Conservation (phyloP, 1,139 yeast species). For the Candida albicans region DNA sequence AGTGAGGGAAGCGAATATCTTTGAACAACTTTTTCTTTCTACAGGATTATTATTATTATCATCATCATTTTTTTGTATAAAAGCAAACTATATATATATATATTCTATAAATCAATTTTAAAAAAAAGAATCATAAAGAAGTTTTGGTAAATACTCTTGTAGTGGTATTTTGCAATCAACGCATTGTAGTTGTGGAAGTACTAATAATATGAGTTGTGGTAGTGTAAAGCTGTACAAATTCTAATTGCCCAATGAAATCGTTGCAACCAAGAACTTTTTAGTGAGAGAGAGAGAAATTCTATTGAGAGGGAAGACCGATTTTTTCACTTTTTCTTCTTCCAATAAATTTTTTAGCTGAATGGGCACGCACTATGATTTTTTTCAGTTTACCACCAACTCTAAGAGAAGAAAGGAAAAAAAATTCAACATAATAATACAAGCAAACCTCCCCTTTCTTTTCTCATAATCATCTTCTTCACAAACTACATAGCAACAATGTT, state of each 20-base stretch:
- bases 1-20: too few relatives aligned
- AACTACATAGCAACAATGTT: constrained; percentile 42
- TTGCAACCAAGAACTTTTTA: not conserved
- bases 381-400: too few relatives aligned
- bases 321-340: not conserved
- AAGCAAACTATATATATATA: not conserved
- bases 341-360: not conserved
- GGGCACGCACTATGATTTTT: too few relatives aligned
- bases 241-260: constrained; percentile 10
- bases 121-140: too few relatives aligned
- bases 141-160: not conserved
- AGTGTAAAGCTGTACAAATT: not conserved
- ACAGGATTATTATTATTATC: too few relatives aligned
- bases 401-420: too few relatives aligned
- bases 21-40: too few relatives aligned
- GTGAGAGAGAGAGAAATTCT: too few relatives aligned
- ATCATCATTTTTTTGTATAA: too few relatives aligned
- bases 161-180: constrained; percentile 3
- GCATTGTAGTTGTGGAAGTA: not conserved
- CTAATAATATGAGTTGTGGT: not conserved
- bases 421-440: too few relatives aligned
- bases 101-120: not conserved
- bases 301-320: not conserved
- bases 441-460: too few relatives aligned
- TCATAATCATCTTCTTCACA: too few relatives aligned